Conservation (phyloP, 768 basidiomycete genomes). For the Podaxis rugospora region DNA sequence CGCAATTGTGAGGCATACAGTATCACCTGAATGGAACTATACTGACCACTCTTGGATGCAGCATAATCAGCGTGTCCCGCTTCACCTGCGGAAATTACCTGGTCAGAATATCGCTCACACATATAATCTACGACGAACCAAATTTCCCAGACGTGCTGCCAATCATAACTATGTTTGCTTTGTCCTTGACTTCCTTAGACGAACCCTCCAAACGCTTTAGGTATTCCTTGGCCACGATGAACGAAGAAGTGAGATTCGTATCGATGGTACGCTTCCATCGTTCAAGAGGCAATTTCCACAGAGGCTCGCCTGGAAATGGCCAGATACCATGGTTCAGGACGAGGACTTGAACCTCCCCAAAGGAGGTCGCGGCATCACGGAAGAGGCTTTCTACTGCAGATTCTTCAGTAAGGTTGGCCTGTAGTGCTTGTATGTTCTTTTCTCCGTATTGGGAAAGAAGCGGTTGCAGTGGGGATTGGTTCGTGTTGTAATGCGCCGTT, state of each 20-base stretch:
- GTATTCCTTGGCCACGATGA: slow-evolving; percentile 64
- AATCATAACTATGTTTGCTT: slow-evolving; percentile 59
- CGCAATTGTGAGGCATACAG: neutral
- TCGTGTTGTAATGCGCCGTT: slow-evolving; percentile 68
- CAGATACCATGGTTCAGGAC: slow-evolving; percentile 62
- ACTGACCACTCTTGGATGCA: slow-evolving; percentile 61
- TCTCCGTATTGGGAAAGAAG: slow-evolving; percentile 34
- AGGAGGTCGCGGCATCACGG: slow-evolving; percentile 28
- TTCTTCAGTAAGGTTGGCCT: slow-evolving; percentile 61
- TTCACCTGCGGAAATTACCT: slow-evolving; percentile 32
- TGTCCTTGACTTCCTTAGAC: slow-evolving; percentile 38
- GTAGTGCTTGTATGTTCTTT: slow-evolving; percentile 31
- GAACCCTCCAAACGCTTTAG: slow-evolving; percentile 40
- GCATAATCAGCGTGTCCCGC: slow-evolving; percentile 65
- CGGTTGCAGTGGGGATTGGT: slow-evolving; percentile 33
- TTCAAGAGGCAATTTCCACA: slow-evolving; percentile 55
- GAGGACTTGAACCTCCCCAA: slow-evolving; percentile 51
- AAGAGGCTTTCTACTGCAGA: slow-evolving; percentile 49
- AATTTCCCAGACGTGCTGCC: slow-evolving; percentile 73
- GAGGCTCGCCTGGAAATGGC: slow-evolving; percentile 37
- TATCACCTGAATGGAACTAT: neutral
- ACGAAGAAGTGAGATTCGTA: slow-evolving; percentile 62
- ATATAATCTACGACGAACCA: slow-evolving; percentile 28
- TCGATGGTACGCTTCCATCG: slow-evolving; percentile 62
- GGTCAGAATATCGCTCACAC: neutral